Base-by-base conservation (phyloP, 345 rosid species). In the Psidium friedrichsthalianum region DNA sequence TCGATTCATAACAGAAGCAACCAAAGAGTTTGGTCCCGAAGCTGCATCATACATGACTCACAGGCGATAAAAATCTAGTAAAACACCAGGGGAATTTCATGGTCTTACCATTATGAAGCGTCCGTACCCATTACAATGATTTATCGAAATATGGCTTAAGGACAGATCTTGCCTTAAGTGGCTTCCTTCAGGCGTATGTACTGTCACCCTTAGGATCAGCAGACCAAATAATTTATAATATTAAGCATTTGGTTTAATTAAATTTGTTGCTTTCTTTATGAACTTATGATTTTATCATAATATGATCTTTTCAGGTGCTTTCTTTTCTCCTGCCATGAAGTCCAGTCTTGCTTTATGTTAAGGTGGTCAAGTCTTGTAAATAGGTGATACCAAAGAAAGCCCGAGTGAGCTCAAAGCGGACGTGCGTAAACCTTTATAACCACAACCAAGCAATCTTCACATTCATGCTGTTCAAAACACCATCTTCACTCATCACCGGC, bases 381-480 rank as follows among this genome's bases (percentile, higher is more conserved):
- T 21, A 61, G 74, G 27, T 61, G 20, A 61, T 14, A 27, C 40
- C 16, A 61, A 61, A 61, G 36, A 59, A 59, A 27, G 9, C 69
- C 69, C 27, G 4, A 27, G 13, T 59, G 74, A 13, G 27, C 27
- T 59, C n/a, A 36, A 13, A 59, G 14, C 0, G 20, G 40, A 14
- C 5, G 40, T 6, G 21, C 74, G 27, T 8, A 29, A 61, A 6
- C 74, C 27, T 18, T 29, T 15, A 32, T 61, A 29, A 0, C 6
- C 15, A 61, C 2, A 27, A 61, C 74, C 27, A 61, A 58, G 22
- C 15, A 64, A 64, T 64, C 42, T 64, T 0, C 76, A 8, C 0
- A 36, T 29, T 8, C 0, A 0, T 0, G 76, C 42, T 22, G 0
- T 64, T 32, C 74, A 59, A n/a, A 27, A 59, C 74, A 27, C 74